Evolutionary conservation across 2,329 filamentous ascomycete species (phyloP), one percentile per base, ranked within the genome.

Genomic region (Nectriaceae sp.): DNA sequence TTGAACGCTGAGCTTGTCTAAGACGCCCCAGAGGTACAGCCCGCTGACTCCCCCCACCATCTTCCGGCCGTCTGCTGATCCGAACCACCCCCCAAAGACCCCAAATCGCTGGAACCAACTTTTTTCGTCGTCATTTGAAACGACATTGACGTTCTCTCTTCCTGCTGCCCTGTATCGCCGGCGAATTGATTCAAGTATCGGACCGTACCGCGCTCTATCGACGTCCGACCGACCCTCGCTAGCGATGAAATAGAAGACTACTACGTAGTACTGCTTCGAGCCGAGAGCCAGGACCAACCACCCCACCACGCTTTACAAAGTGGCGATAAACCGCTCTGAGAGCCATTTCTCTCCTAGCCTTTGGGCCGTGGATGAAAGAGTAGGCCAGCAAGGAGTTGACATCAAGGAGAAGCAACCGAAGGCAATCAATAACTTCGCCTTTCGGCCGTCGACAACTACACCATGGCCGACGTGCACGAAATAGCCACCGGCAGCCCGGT

Each of bases 401-500:
- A 29, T 29, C 6, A 29, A 29, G 13, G 24, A 29, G 24, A 29
- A 13, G 13, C 13, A 29, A 6, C 33, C 8, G 6, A 6, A 36
- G 16, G 8, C 33, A 36, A 36, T 5, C 33, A 5, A n/a, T 18
- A 36, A 5, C 16, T 10, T 36, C n/a, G 33, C 8, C 8, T 36
- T 36, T 8, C 26, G 13, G 8, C 33, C 33, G n/a, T 15, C n/a
- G 13, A 6, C 33, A 6, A 19, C n/a, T 5, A 36, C 47, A 43
- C 42, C 51, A 63, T 63, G 61, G 55, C 54, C n/a, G 59, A 63
- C 4, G 49, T 61, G 19, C 59, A 57, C 49, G 57, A 63, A 24
- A 50, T 55, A 35, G 49, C 51, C 13, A 53, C 53, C 50, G 60
- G 59, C 38, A 50, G 53, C 45, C 42, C 54, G 43, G 70, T 69